A percentile compares a stretch with the other conserved stretches of the same genome.
These are phyloP conservation scores for Melanogaster broomeanus DNA, from an alignment of 768 basidiomycete species.

Conservation along the genomic window DNA sequence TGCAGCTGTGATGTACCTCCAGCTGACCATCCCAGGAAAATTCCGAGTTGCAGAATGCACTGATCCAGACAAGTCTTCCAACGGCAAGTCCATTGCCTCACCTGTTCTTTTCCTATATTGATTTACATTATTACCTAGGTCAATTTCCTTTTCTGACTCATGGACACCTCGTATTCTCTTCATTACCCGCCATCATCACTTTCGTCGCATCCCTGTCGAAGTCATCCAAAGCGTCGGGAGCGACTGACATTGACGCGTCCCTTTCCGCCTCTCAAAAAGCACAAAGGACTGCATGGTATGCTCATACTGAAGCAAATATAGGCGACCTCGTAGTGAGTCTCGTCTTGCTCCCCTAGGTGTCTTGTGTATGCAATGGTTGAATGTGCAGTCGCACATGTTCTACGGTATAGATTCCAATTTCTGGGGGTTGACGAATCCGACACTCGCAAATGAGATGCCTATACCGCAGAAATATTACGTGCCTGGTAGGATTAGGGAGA, in stretches of 20 bases:
- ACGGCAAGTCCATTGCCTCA: constrained; percentile 47
- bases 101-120: background rate
- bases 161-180: constrained; percentile 49
- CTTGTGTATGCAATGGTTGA: constrained; percentile 6
- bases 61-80: constrained; percentile 73
- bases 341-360: background rate
- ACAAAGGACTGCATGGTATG: constrained; percentile 59
- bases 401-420: constrained; percentile 69
- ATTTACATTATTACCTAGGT: constrained; percentile 43
- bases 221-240: constrained; percentile 28
- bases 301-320: constrained; percentile 64
- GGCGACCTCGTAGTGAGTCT: constrained; percentile 70
- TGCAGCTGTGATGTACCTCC: constrained; percentile 66
- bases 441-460: constrained; percentile 57
- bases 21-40: constrained; percentile 66
- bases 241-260: constrained; percentile 48
- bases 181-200: constrained; percentile 62
- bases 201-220: constrained; percentile 58
- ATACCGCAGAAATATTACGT: constrained; percentile 77
- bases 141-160: constrained; percentile 73
- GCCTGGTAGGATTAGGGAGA: constrained; percentile 58
- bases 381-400: constrained; percentile 56
- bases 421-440: constrained; percentile 51
- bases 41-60: constrained; percentile 63
- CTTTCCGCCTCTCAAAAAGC: constrained; percentile 51